Base-by-base conservation (phyloP, 225 moss, liverwort and hornwort species). In the Rhytidiadelphus loreus region DNA sequence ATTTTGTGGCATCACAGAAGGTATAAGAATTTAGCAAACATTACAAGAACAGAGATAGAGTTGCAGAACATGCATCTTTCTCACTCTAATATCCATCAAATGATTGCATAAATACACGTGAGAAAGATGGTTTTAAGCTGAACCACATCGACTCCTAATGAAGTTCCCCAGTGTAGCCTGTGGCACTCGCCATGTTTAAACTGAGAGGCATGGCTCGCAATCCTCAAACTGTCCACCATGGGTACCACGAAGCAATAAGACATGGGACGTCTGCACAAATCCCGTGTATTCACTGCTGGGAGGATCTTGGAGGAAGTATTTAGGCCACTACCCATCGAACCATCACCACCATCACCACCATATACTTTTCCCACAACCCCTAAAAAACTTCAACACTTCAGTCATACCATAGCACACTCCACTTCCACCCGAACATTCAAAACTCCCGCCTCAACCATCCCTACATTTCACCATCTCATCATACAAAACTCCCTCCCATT, bases 41-140 rank as follows among this genome's bases (percentile, higher is more conserved):
- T 81, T 88, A 56, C 87, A 90, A 70, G 39, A 88, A 86, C 62
- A 90, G 56, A 85, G 84, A 76, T 87, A 85, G 73, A 87, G 83
- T 93, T 88, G 75, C 48, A 86, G 86, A 90, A 83, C 32, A 87
- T 59, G 83, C 78, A 89, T 83, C 83, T 89, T 90, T 89, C 78
- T 86, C 90, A 85, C 86, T 83, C 83, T 89, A 80, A 83, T 78
- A 77, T 89, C 90, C 89, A 86, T 84, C 86, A 88, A 93, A 82
- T 77, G 68, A 88, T 87, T 86, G 88, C 86, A 91, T 70, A 91
- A 92, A 91, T 90, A 90, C 91, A 93, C 69, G 88, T 88, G 87
- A 92, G 87, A 92, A 92, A 90, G 90, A 91, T 92, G 92, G 92
- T 94, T 94, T 88, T 86, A 90, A 92, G 90, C 91, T 91, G 94